Evolutionary conservation across 129 eudicot genomes (phyloP).

Genomic region (Tanacetum coccineum): DNA sequence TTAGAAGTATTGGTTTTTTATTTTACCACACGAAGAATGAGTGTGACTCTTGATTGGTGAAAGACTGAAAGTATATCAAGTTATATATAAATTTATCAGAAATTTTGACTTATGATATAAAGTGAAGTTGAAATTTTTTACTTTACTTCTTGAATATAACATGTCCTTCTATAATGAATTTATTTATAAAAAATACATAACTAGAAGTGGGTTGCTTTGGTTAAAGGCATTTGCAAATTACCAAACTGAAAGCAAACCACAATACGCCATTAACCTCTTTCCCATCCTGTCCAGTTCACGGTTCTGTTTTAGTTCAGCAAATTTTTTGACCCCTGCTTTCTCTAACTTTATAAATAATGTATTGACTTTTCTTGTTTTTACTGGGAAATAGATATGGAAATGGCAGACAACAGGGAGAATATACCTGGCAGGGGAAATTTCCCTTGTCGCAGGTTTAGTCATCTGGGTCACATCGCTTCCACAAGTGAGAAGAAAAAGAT

Average conservation of each 20-base stretch:
- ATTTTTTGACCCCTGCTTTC: neutral
- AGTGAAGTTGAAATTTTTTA: neutral
- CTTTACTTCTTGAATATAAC: neutral
- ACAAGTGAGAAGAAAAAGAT: constrained; percentile 65
- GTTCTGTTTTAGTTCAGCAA: neutral
- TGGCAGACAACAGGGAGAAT: constrained; percentile 85
- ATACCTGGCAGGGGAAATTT: constrained; percentile 88
- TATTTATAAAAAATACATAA: neutral
- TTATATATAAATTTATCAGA: neutral
- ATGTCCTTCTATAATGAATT: neutral
- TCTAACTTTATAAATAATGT: neutral
- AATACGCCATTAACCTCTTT: neutral
- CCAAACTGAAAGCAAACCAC: neutral
- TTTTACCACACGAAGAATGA: neutral
- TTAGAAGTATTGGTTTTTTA: neutral
- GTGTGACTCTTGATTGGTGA: neutral
- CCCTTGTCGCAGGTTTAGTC: constrained; percentile 53
- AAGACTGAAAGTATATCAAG: neutral
- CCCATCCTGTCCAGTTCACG: neutral
- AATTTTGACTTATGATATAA: neutral
- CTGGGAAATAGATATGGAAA: constrained; percentile 57
- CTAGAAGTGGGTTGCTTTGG: neutral
- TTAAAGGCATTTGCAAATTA: neutral
- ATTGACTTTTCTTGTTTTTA: neutral
- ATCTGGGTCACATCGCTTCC: constrained; percentile 93